Evolutionary conservation across 805 yeast genomes (phyloP), one percentile per base, ranked within the genome.

Genomic region (Candida maris): DNA sequence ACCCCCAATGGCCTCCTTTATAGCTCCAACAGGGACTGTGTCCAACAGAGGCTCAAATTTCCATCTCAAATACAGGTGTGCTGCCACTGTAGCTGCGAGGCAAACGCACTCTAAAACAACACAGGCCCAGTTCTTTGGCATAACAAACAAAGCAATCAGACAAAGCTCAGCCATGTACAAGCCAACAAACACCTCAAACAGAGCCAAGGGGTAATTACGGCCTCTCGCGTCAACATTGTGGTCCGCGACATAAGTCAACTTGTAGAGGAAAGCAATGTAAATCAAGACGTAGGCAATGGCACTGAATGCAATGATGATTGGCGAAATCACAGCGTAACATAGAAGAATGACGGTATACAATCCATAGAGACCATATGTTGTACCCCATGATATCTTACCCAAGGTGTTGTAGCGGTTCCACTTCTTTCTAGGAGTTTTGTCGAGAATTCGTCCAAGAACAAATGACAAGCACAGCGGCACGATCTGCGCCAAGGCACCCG

Each of bases 371-470:
- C 97, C 96, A 62, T 84, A 91, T 10, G 77, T 66, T 13, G 84
- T 78, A 33, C 97, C 95, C 85, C 89, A 88, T 17, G 76, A 72
- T 29, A 89, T 84, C 27, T 73, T 69, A 9, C 78, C 71, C 49
- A 91, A 67, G 2, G 67, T 70, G 57, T 76, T 77, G 56, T 62
- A 75, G 54, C 96, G 78, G 42, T 61, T 75, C 96, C 96, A 91
- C 67, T 82, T 85, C 63, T 86, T 81, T 65, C 97, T 79, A 43
- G 97, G 97, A 5, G 97, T 87, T 36, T 74, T 71, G 59, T 88
- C 96, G 42, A 93, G 71, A 16, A 87, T 41, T 45, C 67, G 67
- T 20, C 93, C 85, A 41, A 89, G 67, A 24, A 82, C 65, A 55
- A 83, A 79, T 35, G 84, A 79, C 45, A 89, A 67, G 36, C 85